A percentile compares a stretch with the other conserved stretches of the same genome.
Evolutionary conservation across 352 stramenopile species (phyloP).

Genomic region (Phytophthora ohioensis): DNA sequence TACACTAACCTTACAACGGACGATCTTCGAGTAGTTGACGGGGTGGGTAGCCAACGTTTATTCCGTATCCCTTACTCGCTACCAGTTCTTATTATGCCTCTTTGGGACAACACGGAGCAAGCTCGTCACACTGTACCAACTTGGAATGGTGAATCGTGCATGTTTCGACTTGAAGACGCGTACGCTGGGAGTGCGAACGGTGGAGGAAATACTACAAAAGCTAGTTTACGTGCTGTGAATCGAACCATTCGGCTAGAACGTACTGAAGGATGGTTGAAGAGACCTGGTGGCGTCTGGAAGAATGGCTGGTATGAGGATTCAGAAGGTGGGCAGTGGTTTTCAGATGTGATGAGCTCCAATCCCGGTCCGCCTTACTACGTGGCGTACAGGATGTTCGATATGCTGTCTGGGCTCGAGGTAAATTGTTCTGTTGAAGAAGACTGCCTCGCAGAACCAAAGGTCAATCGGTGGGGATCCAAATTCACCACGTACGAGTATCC

Average conservation of each 20-base stretch:
- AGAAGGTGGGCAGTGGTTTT: conserved; percentile 35
- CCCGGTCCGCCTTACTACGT: conserved; percentile 23
- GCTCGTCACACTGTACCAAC: conserved; percentile 18
- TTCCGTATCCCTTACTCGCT: conserved; percentile 26
- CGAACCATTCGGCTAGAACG: conserved; percentile 21
- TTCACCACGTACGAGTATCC: conserved; percentile 15
- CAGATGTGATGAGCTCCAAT: conserved; percentile 34
- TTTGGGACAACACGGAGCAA: conserved; percentile 20
- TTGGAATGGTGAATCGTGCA: conserved; percentile 38
- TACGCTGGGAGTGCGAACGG: conserved; percentile 13
- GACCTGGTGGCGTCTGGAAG: conserved; percentile 16
- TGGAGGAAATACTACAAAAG: not conserved
- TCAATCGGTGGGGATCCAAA: conserved; percentile 20
- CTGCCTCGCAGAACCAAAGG: conserved; percentile 9
- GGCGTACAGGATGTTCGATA: conserved; percentile 31
- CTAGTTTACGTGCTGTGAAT: conserved; percentile 19
- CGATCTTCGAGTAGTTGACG: conserved; percentile 23
- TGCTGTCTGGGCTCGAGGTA: conserved; percentile 22
- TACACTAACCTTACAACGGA: conserved; percentile 30
- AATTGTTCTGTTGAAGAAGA: conserved; percentile 25
- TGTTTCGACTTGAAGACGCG: conserved; percentile 24
- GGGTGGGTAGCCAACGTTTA: conserved; percentile 16
- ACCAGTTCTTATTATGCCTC: conserved; percentile 22
- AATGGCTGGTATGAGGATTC: conserved; percentile 43
- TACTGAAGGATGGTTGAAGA: conserved; percentile 29